phyloP scores from a whole-genome alignment of 805 yeast species.

The Candida incommunis region DNA sequence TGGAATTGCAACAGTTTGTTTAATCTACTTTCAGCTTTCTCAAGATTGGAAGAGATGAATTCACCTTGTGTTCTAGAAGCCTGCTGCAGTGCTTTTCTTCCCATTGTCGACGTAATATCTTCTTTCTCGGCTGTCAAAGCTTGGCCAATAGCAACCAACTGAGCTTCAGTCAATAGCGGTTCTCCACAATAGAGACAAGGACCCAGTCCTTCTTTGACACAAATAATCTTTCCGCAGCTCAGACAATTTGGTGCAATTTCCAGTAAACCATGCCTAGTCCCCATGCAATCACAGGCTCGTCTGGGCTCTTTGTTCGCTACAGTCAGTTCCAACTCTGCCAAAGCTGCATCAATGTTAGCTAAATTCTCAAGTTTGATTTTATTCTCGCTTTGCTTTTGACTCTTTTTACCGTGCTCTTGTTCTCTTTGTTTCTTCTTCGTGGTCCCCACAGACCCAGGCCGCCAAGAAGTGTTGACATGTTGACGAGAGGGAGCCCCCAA shows the following conservation, averaged over 20 bases:
- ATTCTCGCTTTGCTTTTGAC: background rate
- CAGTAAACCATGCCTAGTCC: constrained; percentile 73
- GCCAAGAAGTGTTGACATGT: background rate
- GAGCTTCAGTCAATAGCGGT: constrained; percentile 49
- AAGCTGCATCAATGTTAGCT: background rate
- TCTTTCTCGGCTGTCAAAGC: constrained; percentile 45
- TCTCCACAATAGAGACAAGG: constrained; percentile 77
- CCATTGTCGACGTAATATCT: constrained; percentile 21
- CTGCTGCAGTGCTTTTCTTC: constrained; percentile 23
- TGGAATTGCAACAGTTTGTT: constrained; percentile 69
- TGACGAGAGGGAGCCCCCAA: background rate
- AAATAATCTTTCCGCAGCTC: constrained; percentile 87
- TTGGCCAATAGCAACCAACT: constrained; percentile 38
- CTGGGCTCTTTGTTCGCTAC: background rate
- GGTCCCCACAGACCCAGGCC: background rate
- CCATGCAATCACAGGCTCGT: constrained; percentile 68
- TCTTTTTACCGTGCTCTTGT: background rate
- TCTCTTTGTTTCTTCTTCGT: background rate
- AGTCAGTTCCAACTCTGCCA: background rate
- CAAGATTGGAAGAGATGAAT: constrained; percentile 22
- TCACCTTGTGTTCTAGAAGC: constrained; percentile 24
- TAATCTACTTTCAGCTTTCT: constrained; percentile 58
- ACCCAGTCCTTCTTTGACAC: constrained; percentile 79
- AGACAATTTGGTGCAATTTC: constrained; percentile 89
- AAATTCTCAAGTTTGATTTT: background rate